A percentile compares a stretch with the other conserved stretches of the same genome.
These are phyloP conservation scores for Keithomyces neogunnii DNA, from an alignment of 2,329 filamentous ascomycete species.

Conservation along the genomic window DNA sequence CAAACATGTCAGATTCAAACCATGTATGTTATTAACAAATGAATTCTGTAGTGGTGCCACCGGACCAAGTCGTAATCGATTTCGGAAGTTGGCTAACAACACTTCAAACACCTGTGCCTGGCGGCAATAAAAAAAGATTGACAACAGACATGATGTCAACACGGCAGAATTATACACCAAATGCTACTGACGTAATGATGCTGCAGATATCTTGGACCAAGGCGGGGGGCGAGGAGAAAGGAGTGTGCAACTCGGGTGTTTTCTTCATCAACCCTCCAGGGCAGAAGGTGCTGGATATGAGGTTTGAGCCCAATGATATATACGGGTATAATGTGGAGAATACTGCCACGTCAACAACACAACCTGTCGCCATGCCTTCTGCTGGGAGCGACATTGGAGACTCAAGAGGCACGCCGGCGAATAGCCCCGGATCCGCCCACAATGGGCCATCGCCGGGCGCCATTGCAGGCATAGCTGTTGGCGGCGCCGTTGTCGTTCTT, in stretches of 20 bases:
- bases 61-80: too few species aligned
- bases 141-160: background rate
- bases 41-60: too few species aligned
- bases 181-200: conserved; percentile 6
- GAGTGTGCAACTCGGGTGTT: conserved; percentile 9
- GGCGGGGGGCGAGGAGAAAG: background rate
- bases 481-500: conserved; percentile 27
- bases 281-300: too few species aligned
- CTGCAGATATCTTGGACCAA: conserved; percentile 10
- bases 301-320: too few species aligned
- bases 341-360: too few species aligned
- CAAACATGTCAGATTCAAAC: too few species aligned
- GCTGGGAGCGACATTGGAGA: background rate
- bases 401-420: background rate
- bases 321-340: too few species aligned
- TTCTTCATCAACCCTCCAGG: conserved; percentile 8
- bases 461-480: conserved; percentile 40
- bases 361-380: background rate
- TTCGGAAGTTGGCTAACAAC: too few species aligned
- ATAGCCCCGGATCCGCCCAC: background rate
- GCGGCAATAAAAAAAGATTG: background rate
- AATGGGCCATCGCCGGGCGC: conserved; percentile 30
- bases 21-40: too few species aligned
- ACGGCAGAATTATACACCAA: background rate
- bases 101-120: too few species aligned